Evolutionary conservation across 2,329 filamentous ascomycete genomes (phyloP), one percentile per base, ranked within the genome.

Genomic region (Mycosphaerella arachidis): DNA sequence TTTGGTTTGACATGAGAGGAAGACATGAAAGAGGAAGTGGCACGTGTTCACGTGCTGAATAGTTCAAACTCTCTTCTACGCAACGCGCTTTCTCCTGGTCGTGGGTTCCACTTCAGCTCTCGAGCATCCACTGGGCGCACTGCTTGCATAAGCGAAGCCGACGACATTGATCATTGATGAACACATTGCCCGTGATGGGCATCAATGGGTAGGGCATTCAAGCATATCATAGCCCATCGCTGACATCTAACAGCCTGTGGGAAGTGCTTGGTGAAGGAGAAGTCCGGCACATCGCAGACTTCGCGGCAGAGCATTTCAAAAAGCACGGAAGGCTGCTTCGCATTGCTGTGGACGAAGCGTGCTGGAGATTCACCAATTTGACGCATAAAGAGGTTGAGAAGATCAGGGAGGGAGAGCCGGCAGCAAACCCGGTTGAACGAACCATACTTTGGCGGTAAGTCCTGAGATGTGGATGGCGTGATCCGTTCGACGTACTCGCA

Each of bases 331-430:
- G 73, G 24, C 74, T 76, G 6, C 66, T 78, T 1, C 63, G 74
- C 9, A 74, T 79, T 31, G 77, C 77, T 12, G 71, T 79, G 0
- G 77, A 79, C 50, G 75, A 78, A 62, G 75, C 76, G 4, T 73
- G 74, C 31, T 79, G 76, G 76, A 68, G 76, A 0, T 79, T 78
- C 67, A 74, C 74, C 58, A 79, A 78, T 57, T 59, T 79, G 6
- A 75, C 71, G 0, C 20, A 57, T 13, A 61, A 69, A 5, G 64
- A 69, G 53, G 73, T 75, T 1, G 62, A 66, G 6, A 61, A 59
- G 3, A 78, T 78, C 13, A 70, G 73, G 3, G 63, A 76, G 52
- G 72, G 66, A n/a, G 68, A 70, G 33, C 66, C 67, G 6, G 73
- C 72, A 5, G 76, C 72, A 27, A 76, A 77, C 60, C 75, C 76